These are phyloP conservation scores for Diplodia sapinea DNA, from an alignment of 2,329 filamentous ascomycete genomes.

Conservation along the genomic window DNA sequence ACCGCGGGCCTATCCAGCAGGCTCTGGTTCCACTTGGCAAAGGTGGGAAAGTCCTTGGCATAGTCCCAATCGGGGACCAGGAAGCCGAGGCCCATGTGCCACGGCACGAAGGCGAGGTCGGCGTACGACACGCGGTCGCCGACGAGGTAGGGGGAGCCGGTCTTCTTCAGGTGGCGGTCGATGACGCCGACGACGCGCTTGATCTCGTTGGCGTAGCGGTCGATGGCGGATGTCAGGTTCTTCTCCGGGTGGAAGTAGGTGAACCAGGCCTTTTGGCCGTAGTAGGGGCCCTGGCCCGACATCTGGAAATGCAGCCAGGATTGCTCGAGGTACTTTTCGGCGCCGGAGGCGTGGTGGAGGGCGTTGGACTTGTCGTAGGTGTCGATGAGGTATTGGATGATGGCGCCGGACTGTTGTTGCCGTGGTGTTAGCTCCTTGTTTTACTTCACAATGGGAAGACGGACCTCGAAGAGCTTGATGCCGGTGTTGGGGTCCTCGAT, in stretches of 20 bases:
- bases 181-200: constrained; percentile 54
- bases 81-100: constrained; percentile 39
- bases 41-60: constrained; percentile 39
- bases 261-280: constrained; percentile 48
- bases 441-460: too few relatives aligned
- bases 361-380: constrained; percentile 51
- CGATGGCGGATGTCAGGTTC: constrained; percentile 47
- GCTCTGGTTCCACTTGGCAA: constrained; percentile 40
- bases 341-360: constrained; percentile 42
- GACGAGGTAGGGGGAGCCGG: constrained; percentile 48
- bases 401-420: constrained; percentile 46
- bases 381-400: constrained; percentile 53
- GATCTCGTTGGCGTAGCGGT: constrained; percentile 54
- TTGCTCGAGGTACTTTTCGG: constrained; percentile 45
- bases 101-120: constrained; percentile 51
- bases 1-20: constrained; percentile 39
- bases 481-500: constrained; percentile 54
- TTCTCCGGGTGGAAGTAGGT: constrained; percentile 51
- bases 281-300: constrained; percentile 57
- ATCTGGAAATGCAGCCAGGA: constrained; percentile 56
- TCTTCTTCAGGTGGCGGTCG: constrained; percentile 46
- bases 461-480: constrained; percentile 47
- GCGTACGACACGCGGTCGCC: constrained; percentile 53
- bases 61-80: constrained; percentile 38
- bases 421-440: too few relatives aligned